Conservation (phyloP, 495 filamentous ascomycete species). For the Aspergillus coremiiformis region DNA sequence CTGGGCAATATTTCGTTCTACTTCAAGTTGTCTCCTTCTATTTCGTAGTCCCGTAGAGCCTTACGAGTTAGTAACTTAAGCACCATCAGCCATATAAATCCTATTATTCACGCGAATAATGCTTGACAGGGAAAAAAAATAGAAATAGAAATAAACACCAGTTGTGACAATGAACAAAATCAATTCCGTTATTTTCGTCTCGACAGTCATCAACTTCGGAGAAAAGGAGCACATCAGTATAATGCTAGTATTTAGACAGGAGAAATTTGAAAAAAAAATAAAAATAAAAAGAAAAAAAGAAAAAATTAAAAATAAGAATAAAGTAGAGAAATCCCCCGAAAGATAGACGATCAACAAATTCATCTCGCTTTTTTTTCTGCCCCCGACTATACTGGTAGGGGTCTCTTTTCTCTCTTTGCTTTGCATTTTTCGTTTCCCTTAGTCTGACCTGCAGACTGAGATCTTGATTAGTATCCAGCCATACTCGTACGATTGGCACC, state of each 20-base stretch:
- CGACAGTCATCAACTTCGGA: neutral
- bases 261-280: neutral
- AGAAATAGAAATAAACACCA: too few species aligned
- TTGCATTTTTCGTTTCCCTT: neutral
- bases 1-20: neutral
- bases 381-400: neutral
- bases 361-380: neutral
- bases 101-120: too few species aligned
- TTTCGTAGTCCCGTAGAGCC: too few species aligned
- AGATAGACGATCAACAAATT: neutral
- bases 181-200: neutral
- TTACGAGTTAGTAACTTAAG: too few species aligned
- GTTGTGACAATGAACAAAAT: too few species aligned
- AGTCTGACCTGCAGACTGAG: constrained; percentile 4
- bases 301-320: too few species aligned
- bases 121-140: too few species aligned
- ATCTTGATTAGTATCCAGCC: constrained; percentile 14
- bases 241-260: neutral
- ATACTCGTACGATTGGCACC: constrained; percentile 32
- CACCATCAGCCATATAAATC: too few species aligned
- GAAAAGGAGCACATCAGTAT: neutral
- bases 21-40: neutral
- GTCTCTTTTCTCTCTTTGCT: neutral
- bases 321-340: too few species aligned
- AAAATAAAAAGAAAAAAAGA: neutral